Percentiles rank a stretch among this genome's conserved stretches.
Conservation (phyloP, 148 eudicot genomes). For the Chenopodium formosanum region DNA sequence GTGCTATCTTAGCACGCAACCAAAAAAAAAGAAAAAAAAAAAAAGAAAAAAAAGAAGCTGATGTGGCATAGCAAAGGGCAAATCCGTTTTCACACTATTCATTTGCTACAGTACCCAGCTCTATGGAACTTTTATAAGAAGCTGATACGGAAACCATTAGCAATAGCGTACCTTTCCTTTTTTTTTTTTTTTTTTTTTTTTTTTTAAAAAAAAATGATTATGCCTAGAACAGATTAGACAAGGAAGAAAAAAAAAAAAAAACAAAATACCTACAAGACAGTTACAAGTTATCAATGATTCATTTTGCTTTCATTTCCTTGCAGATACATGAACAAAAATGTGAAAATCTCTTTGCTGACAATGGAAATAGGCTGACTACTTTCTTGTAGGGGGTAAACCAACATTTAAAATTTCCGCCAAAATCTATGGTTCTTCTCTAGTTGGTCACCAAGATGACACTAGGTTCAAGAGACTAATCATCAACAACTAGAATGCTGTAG, state of each 20-base stretch:
- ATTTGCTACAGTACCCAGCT: no score
- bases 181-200: no score
- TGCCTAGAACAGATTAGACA: neutral
- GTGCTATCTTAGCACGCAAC: no score
- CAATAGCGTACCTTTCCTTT: no score
- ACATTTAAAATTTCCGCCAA: neutral
- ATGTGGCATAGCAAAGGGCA: no score
- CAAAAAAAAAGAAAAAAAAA: no score
- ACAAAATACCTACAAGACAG: neutral
- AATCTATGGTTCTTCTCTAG: slow-evolving; percentile 3
- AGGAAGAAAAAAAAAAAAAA: no score
- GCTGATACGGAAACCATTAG: no score
- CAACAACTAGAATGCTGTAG: slow-evolving; percentile 25
- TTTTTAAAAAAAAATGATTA: no score
- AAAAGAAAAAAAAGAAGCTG: no score
- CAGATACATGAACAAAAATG: neutral
- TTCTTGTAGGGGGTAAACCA: neutral
- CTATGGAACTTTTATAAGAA: no score
- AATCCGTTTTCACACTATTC: no score
- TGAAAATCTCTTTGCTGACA: neutral
- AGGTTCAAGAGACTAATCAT: neutral
- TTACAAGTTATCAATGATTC: neutral
- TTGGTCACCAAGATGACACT: neutral
- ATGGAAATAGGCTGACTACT: neutral
- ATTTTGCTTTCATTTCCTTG: neutral